Conservation (phyloP, 371 early-diverging fungal species). For the Mucor indicus region DNA sequence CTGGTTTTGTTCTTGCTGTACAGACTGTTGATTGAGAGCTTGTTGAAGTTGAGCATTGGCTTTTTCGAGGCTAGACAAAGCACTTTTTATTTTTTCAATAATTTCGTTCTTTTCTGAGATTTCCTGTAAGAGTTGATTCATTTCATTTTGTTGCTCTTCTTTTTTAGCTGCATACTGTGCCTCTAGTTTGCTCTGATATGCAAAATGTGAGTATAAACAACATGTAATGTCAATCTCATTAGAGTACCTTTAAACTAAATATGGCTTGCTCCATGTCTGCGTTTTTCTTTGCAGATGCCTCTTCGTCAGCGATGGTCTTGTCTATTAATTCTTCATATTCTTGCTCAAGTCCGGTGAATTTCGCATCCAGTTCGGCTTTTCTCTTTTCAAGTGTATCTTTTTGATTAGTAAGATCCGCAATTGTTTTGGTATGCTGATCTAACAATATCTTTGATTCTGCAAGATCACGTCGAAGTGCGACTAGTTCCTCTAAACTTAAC, state of each 20-base stretch:
- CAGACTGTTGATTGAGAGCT: slow-evolving; percentile 30
- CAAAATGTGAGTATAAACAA: too few species aligned
- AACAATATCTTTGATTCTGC: slow-evolving; percentile 68
- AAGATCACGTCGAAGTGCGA: slow-evolving; percentile 75
- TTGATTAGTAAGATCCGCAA: slow-evolving; percentile 61
- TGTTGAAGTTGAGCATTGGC: too few species aligned
- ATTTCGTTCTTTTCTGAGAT: slow-evolving; percentile 71
- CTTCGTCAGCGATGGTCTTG: slow-evolving; percentile 91
- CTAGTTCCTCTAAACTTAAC: slow-evolving; percentile 70
- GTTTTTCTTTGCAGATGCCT: slow-evolving; percentile 59
- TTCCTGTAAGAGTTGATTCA: slow-evolving; percentile 66
- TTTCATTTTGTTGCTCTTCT: slow-evolving; percentile 74
- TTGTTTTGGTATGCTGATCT: slow-evolving; percentile 67
- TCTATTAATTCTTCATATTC: slow-evolving; percentile 95
- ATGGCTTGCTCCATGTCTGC: slow-evolving; percentile 71
- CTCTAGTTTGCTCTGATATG: slow-evolving; percentile 81
- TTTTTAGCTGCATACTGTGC: slow-evolving; percentile 74
- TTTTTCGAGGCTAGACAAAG: slow-evolving; percentile 29
- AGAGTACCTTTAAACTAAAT: slow-evolving; percentile 66
- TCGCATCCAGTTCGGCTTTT: slow-evolving; percentile 73
- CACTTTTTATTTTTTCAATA: slow-evolving; percentile 55
- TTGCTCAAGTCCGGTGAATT: slow-evolving; percentile 68
- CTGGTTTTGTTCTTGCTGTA: slow-evolving; percentile 4
- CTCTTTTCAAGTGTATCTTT: slow-evolving; percentile 62
- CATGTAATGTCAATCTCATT: background rate